Evolutionary conservation across 805 yeast genomes (phyloP).

Genomic region (Wickerhamomyces xylosicus): DNA sequence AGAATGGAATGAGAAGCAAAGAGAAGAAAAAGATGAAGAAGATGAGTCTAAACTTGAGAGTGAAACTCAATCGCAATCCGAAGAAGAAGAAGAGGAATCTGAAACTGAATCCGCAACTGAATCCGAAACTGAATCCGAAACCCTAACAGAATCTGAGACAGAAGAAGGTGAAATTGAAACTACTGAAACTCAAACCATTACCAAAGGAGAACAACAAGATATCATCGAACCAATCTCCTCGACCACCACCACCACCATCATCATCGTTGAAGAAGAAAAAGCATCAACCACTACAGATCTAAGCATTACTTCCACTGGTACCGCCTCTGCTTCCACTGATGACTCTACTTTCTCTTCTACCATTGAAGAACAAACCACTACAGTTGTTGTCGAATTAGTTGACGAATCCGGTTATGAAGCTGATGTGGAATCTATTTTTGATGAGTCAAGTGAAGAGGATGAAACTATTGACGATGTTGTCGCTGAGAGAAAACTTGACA

Average conservation of each 20-base stretch:
- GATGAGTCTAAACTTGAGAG: neutral
- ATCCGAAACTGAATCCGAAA: neutral
- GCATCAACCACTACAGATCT: no score
- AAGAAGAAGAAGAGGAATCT: neutral
- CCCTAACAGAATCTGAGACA: neutral
- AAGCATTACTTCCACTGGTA: slow-evolving; percentile 1
- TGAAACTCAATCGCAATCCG: neutral
- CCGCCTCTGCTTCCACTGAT: neutral
- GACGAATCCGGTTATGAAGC: neutral
- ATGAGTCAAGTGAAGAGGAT: neutral
- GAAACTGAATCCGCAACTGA: slow-evolving; percentile 1
- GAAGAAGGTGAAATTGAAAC: neutral
- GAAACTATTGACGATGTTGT: slow-evolving; percentile 5
- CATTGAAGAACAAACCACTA: no score
- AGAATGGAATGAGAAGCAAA: neutral
- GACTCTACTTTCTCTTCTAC: no score
- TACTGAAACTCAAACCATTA: no score
- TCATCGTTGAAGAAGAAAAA: no score
- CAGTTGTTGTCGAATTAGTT: no score
- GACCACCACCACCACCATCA: no score
- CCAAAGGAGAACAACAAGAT: no score
- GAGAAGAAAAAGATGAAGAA: neutral
- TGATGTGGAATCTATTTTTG: neutral
- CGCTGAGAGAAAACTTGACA: neutral
- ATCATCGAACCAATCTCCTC: no score